Base-by-base conservation (phyloP, 305 asterid genomes). In the Rubia tinctorum region DNA sequence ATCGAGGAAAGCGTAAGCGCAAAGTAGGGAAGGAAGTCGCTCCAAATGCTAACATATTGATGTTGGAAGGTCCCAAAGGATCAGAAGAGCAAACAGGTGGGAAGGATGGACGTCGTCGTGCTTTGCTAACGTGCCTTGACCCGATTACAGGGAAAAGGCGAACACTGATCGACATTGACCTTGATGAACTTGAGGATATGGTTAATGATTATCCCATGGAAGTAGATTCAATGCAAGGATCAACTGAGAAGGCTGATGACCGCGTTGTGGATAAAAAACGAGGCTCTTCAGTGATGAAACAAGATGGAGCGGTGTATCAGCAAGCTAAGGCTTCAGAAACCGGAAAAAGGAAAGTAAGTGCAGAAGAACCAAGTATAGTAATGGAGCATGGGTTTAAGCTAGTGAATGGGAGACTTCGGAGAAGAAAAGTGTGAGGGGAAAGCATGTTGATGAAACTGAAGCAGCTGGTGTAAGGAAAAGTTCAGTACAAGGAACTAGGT, bases 141-240 rank as follows among this genome's bases (percentile, higher is more conserved):
- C 75, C 45, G 17, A 27, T 61, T 15, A 47, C 65, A 8, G 27
- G 66, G 34, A 23, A 49, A 61, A 39, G 20, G 25, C 42, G 22
- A 43, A 3, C 45, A 64, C 69, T 74, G 71, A 58, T 23, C 30
- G 76, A 66, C 51, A 73, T 64, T 69, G 60, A 18, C 68, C 47
- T 49, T 23, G 55, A 78, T 14, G 51, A 65, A 56, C 71, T 30
- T 14, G 78, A 79, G 65, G 59, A 23, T 76, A 61, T 65, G 74
- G 79, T 43, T n/a, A 74, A 77, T 60, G 77, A 66, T 68, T 67
- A 51, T 69, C 42, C 43, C 37, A 40, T 34, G n/a, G 68, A 45
- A 72, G 49, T 37, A 25, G 13, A 70, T 60, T 49, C 27, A 66
- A 61, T 62, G 59, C 66, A 64, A 60, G 51, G 22, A 61, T 66